These are phyloP conservation scores for Perkinsus olseni DNA, from an alignment of 169 alveolate genomes.

Conservation along the genomic window DNA sequence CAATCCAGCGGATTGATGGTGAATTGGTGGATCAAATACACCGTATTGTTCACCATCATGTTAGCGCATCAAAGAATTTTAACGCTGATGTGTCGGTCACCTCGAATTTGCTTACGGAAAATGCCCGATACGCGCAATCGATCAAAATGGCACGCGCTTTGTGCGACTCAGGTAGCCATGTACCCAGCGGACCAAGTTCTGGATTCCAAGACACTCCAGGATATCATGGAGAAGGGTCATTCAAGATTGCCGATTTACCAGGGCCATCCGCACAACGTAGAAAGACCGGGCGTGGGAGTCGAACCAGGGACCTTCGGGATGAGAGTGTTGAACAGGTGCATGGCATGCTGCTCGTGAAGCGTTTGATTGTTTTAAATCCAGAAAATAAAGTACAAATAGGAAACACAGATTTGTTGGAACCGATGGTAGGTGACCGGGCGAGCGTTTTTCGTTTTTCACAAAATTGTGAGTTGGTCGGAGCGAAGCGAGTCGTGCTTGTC, in stretches of 20 bases:
- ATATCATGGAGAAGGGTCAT: slow-evolving; percentile 9
- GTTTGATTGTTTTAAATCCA: slow-evolving; percentile 6
- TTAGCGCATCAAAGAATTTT: too few species aligned
- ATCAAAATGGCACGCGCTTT: background rate
- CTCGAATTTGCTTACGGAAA: too few species aligned
- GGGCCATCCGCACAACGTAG: background rate
- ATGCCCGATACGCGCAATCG: too few species aligned
- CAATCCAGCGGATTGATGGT: too few species aligned
- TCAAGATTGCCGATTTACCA: slow-evolving; percentile 8
- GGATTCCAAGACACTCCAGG: background rate
- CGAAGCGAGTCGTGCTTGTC: background rate
- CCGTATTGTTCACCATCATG: too few species aligned
- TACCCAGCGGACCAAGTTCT: background rate
- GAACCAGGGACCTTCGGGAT: background rate
- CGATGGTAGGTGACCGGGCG: background rate
- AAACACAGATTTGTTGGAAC: background rate
- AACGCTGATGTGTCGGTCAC: too few species aligned
- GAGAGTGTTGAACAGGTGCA: background rate
- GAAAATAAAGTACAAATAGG: background rate
- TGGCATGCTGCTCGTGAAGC: slow-evolving; percentile 11
- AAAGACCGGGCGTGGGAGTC: background rate
- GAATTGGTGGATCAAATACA: too few species aligned
- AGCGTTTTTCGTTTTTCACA: background rate
- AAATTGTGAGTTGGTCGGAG: background rate
- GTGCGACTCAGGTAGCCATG: background rate